Evolutionary conservation across 2,329 filamentous ascomycete species (phyloP), one percentile per base, ranked within the genome.

Genomic region (Apiospora marii): DNA sequence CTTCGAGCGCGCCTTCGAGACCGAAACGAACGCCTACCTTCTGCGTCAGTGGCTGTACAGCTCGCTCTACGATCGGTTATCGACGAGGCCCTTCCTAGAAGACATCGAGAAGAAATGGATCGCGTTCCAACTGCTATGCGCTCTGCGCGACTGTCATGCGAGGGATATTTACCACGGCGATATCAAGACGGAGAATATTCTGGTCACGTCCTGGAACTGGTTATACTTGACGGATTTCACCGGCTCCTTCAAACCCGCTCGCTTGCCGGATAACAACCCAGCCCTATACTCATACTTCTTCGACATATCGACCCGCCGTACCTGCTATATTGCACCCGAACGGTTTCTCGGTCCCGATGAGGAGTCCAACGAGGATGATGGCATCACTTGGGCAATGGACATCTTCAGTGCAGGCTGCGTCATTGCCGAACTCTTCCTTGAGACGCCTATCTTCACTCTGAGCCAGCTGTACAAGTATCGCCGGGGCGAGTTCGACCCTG

Each of bases 151-250:
- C 82, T 98, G 94, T 78, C 96, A 99, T 82, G 88, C 93, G 41
- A 89, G 93, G 67, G 94, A 97, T 78, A 88, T 99, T 70, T 98
- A 95, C 81, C 96, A 99, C 81, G 97, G 96, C 72, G 97, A 99
- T 80, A 98, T 99, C 85, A 99, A 99, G 86, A 96, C 96, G 1
- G 96, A 99, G 83, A 99, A 99, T 79, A 91, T 97, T 48, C 86
- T 99, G 68, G 96, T 99, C 69, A 99, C 96, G 0, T 98, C 96
- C 8, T 99, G 96, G 96, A 98, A 98, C 84, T 99, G 97, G 96
- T 88, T 99, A 2, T 99, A 98, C 81, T 88, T 99, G 49, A 92
- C 95, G n/a, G 96, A 99, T 82, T 99, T 98, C 81, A 98, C 96
- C 4, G 95, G 96, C 0, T 92, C 94, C 0, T 98, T 97, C 85